Conservation (phyloP, 768 basidiomycete species). For the Candolleomyces eurysporus region DNA sequence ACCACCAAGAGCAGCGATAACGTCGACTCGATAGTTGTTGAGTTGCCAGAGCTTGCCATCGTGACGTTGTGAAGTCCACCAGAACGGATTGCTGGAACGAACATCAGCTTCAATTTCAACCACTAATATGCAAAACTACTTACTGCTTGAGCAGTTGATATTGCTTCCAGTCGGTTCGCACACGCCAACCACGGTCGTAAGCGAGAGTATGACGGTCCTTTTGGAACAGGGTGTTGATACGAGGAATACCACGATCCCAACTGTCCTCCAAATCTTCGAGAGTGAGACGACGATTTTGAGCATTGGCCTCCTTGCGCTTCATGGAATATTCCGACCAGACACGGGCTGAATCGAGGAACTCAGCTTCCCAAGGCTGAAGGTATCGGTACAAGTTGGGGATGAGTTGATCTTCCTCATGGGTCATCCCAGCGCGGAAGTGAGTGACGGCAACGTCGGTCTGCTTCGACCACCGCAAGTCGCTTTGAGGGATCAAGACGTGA, state of each 20-base stretch:
- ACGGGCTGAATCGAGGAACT: constrained; percentile 96
- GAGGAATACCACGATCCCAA: constrained; percentile 98
- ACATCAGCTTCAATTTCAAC: constrained; percentile 4
- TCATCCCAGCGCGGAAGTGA: constrained; percentile 99
- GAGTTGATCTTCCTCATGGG: constrained; percentile 89
- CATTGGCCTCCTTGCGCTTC: constrained; percentile 99
- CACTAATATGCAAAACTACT: constrained; percentile 19
- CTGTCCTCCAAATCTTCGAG: constrained; percentile 97
- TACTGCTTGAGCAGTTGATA: constrained; percentile 91
- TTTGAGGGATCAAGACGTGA: constrained; percentile 97
- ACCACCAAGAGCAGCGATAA: constrained; percentile 96
- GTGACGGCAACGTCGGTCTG: constrained; percentile 97
- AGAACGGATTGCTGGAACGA: constrained; percentile 83
- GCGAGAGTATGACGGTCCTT: constrained; percentile 96
- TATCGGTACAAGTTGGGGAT: constrained; percentile 98
- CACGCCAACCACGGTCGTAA: constrained; percentile 99
- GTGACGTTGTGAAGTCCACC: constrained; percentile 98
- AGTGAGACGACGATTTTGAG: constrained; percentile 94
- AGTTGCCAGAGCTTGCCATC: constrained; percentile 96
- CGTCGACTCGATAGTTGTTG: constrained; percentile 98
- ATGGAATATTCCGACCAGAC: constrained; percentile 99
- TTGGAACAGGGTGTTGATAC: constrained; percentile 99
- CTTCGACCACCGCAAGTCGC: constrained; percentile 96
- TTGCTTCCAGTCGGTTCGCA: constrained; percentile 96
- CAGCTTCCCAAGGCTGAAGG: constrained; percentile 95